Evolutionary conservation across 2,329 filamentous ascomycete genomes (phyloP), one percentile per base, ranked within the genome.

Genomic region (Herpotrichia juniperi): DNA sequence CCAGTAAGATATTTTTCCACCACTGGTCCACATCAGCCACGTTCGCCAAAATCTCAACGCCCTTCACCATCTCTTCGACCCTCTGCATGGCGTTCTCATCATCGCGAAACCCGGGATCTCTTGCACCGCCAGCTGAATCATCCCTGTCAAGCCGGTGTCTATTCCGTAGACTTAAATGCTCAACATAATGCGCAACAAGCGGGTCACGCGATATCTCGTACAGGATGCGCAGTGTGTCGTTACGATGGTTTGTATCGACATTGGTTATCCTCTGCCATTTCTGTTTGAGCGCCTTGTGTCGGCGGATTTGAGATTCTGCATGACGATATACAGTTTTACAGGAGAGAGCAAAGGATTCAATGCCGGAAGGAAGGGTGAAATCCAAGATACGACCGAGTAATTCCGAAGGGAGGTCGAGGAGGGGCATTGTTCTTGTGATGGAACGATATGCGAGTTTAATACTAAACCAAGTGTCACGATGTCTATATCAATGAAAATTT

Each of bases 351-450:
- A 73, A 65, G 37, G 50, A 54, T 48, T 72, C 65, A 8, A 73
- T 48, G 8, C 67, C 67, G 32, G 34, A 21, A 5, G 70, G 68
- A 8, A 61, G 52, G 10, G 66, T 61, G 21, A 56, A 57, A 26
- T 65, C 58, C 31, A 73, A 63, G 30, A 73, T 66, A 8, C 59
- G 57, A 42, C 70, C 67, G 16, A 73, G 53, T n/a, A 72, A 57
- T 43, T 73, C 70, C 2, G 57, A 57, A 1, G 70, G 69, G 11
- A 73, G 60, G 37, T 69, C 62, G 28, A 72, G 63, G 11, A 73
- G 61, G 10, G 59, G 24, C 69, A 73, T 73, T 10, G 17, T 21
- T n/a, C n/a, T n/a, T n/a, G n/a, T n/a, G n/a, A n/a, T n/a, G n/a
- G n/a, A n/a, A n/a, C n/a, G n/a, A n/a, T n/a, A n/a, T n/a, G n/a